These are phyloP conservation scores for Pezicula neosporulosa DNA, from an alignment of 2,329 filamentous ascomycete species.

Conservation along the genomic window DNA sequence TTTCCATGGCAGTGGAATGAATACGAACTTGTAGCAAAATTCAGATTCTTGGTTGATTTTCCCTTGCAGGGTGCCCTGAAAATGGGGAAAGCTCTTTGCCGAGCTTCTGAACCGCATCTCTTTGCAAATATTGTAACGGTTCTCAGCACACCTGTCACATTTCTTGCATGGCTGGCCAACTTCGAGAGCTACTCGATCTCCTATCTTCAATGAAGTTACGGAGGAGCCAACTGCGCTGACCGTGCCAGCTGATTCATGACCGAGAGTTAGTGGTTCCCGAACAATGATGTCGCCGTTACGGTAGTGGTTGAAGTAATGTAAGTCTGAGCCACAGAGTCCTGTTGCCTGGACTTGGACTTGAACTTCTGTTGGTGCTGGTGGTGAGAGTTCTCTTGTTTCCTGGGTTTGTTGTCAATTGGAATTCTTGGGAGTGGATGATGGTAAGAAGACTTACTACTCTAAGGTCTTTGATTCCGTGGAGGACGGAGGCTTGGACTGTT, in stretches of 20 bases:
- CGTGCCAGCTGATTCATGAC: conserved; percentile 87
- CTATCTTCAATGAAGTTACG: conserved; percentile 72
- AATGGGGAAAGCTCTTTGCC: conserved; percentile 31
- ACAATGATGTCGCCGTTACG: conserved; percentile 97
- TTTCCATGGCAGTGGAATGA: not conserved
- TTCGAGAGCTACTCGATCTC: conserved; percentile 91
- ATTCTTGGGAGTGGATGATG: not conserved
- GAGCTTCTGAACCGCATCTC: conserved; percentile 33
- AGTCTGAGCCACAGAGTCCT: conserved; percentile 94
- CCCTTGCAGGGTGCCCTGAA: conserved; percentile 29
- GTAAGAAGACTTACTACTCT: conserved; percentile 23
- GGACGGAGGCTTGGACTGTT: conserved; percentile 24
- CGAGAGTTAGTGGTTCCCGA: conserved; percentile 80
- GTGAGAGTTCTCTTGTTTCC: conserved; percentile 23
- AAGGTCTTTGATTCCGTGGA: conserved; percentile 29
- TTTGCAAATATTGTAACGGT: conserved; percentile 93
- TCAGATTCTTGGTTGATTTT: conserved; percentile 85
- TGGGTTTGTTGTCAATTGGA: conserved; percentile 8
- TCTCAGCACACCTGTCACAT: conserved; percentile 86
- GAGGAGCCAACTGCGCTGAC: conserved; percentile 77
- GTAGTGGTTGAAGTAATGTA: conserved; percentile 96
- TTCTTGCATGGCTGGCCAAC: conserved; percentile 87
- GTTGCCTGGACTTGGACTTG: conserved; percentile 87
- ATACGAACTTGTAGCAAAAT: conserved; percentile 78
- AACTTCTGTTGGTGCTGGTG: conserved; percentile 54